These are phyloP conservation scores for Oenanthe javanica DNA, from an alignment of 140 eudicot species.

Conservation along the genomic window DNA sequence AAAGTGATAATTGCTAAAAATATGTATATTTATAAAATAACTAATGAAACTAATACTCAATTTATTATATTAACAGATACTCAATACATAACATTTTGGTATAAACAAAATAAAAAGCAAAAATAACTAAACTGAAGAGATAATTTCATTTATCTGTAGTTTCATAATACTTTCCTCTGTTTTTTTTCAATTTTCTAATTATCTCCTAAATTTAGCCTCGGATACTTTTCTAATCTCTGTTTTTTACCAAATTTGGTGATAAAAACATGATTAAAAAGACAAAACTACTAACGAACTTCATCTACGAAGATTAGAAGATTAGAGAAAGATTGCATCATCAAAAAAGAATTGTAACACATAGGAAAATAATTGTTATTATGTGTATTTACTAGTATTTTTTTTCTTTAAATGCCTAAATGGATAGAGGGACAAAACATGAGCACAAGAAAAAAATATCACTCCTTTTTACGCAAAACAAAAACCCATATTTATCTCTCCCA, in stretches of 20 bases:
- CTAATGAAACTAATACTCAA: too few relatives aligned
- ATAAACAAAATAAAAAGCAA: too few relatives aligned
- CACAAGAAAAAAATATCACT: conserved; percentile 7
- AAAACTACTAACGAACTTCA: not conserved
- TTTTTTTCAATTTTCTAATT: too few relatives aligned
- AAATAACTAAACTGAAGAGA: too few relatives aligned
- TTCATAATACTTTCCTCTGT: too few relatives aligned
- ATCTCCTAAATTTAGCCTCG: not conserved
- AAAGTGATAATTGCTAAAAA: too few relatives aligned
- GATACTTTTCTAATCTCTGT: not conserved
- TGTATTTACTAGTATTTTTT: not conserved
- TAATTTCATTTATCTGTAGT: too few relatives aligned
- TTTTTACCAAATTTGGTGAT: not conserved
- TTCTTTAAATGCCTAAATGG: not conserved
- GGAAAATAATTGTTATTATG: too few relatives aligned
- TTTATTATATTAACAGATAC: too few relatives aligned
- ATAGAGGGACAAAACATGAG: not conserved
- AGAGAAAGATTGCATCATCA: not conserved
- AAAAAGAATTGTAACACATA: not conserved
- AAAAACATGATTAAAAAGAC: not conserved
- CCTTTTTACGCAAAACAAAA: conserved; percentile 40
- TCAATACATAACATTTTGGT: too few relatives aligned
- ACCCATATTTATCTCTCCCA: conserved; percentile 28
- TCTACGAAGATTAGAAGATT: not conserved
- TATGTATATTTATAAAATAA: too few relatives aligned